These are phyloP conservation scores for Papiliotrema nemorosa DNA, from an alignment of 1,284 basidiomycete species.

Conservation along the genomic window DNA sequence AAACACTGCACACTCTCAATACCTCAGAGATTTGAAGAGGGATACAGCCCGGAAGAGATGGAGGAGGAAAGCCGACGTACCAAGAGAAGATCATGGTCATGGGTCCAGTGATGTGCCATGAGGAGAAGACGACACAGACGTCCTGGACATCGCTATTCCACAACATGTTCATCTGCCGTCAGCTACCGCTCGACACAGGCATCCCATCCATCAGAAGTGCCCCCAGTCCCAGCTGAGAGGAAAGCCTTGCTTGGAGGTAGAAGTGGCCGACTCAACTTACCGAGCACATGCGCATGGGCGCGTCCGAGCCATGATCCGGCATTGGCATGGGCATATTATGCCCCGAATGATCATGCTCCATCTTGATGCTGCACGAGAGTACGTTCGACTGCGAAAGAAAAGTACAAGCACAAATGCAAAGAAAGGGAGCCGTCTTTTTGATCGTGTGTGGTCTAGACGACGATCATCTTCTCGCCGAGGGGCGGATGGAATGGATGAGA, in stretches of 20 bases:
- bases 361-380: no score
- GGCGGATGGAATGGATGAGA: neutral
- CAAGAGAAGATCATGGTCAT: slow-evolving; percentile 45
- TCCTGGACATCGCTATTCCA: slow-evolving; percentile 47
- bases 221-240: no score
- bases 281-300: slow-evolving; percentile 3
- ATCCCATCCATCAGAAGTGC: no score
- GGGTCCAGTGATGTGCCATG: slow-evolving; percentile 44
- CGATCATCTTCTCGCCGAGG: no score
- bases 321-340: slow-evolving; percentile 3
- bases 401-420: neutral
- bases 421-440: neutral
- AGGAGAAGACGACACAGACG: slow-evolving; percentile 44
- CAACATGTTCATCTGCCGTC: slow-evolving; percentile 49
- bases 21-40: neutral
- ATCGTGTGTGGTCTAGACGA: neutral
- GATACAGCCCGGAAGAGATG: neutral
- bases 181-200: no score
- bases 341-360: slow-evolving; percentile 4
- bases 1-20: neutral
- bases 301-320: neutral
- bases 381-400: no score
- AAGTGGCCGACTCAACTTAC: slow-evolving; percentile 5
- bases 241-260: neutral
- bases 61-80: slow-evolving; percentile 19